Base-by-base conservation (phyloP, 257 asterid species). In the Linderniella brevidens region DNA sequence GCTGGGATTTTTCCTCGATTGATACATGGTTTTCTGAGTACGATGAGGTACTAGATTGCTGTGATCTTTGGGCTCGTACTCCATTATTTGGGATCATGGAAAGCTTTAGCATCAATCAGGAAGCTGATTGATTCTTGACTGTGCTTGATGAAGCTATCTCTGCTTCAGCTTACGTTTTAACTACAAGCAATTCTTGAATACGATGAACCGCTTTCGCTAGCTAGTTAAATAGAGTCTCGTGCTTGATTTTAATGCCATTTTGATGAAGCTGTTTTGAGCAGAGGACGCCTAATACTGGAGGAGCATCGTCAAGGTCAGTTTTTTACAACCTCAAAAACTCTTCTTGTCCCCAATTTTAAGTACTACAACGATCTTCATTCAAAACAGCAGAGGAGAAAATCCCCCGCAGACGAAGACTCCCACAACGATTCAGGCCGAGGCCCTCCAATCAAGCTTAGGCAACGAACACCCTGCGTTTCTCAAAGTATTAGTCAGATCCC, bases 391-490 rank as follows among this genome's bases (percentile, higher is more conserved):
- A 41, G 73, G 63, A 53, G 55, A 68, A 29, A 57, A 13, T 52
- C 43, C 64, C 41, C 51, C 36, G 46, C 77, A 72, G 41, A 17
- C 53, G 16, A 80, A 72, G 59, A 61, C 76, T 1, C 82, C 93
- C 11, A 60, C 74, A 41, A 13, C 74, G 69, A 56, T 74, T 50
- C 85, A 82, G 53, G 90, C 93, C 5, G 90, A 80, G 76, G 80
- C 77, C 65, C 60, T 80, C 37, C 68, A 51, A 25, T 49, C 62
- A n/a, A 72, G 74, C 50, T 58, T 80, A 63, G 79, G 80, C 49
- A 37, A 57, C 43, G 85, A 80, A 13, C 61, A 57, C 17, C 82
- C 88, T 35, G 56, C 57, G 51, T 69, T 77, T 55, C 43, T 72
- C 58, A 80, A 77, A 58, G 17, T 47, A 45, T 51, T 80, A 45